A percentile compares a stretch with the other conserved stretches of the same genome.
Evolutionary conservation across 2,329 filamentous ascomycete species (phyloP).

Genomic region (Pseudopyricularia javanii): DNA sequence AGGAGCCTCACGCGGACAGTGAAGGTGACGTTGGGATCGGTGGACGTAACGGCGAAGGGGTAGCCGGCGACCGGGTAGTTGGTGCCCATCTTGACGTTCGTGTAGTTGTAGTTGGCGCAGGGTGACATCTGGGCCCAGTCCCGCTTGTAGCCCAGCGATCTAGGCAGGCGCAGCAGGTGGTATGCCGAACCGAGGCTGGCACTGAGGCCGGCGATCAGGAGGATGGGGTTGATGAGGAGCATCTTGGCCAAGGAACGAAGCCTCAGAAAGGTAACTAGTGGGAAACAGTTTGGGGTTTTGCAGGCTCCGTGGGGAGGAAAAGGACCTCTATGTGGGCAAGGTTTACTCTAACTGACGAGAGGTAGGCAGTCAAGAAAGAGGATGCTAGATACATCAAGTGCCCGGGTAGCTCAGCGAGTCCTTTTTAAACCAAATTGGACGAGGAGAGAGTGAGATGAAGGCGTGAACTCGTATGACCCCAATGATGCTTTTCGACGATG

Average conservation of each 20-base stretch:
- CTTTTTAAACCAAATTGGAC: neutral
- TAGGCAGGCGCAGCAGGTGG: slow-evolving; percentile 1
- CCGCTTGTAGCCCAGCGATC: neutral
- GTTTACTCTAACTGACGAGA: neutral
- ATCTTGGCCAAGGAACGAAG: neutral
- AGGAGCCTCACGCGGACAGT: neutral
- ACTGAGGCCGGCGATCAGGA: slow-evolving; percentile 1
- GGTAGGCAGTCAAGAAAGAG: too few species aligned
- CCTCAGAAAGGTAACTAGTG: neutral
- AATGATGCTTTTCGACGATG: neutral
- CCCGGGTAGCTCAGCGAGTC: neutral
- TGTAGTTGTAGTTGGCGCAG: neutral
- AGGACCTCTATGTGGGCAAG: neutral
- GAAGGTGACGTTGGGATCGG: neutral
- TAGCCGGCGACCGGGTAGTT: slow-evolving; percentile 1
- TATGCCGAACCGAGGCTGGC: neutral
- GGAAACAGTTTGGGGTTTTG: neutral
- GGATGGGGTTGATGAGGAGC: neutral
- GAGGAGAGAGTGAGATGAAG: neutral
- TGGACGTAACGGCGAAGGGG: slow-evolving; percentile 2
- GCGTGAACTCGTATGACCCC: neutral
- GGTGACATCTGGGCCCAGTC: neutral
- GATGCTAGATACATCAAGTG: neutral
- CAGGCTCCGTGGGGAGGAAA: neutral
- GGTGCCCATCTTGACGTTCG: neutral